Evolutionary conservation across 2,329 filamentous ascomycete genomes (phyloP).

Genomic region (Sporothrix globosa): DNA sequence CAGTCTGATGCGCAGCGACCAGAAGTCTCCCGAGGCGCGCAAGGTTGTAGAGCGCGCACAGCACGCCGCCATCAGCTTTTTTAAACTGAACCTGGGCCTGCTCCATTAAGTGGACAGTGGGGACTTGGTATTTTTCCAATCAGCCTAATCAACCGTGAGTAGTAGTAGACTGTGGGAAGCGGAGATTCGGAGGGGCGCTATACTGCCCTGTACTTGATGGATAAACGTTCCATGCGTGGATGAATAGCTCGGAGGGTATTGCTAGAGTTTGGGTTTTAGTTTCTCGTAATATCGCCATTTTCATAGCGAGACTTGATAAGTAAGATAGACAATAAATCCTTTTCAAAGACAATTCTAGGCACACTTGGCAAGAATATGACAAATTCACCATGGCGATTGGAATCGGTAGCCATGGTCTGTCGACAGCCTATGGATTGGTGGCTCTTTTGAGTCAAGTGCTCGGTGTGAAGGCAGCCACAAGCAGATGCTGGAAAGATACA

Average conservation of each 20-base stretch:
- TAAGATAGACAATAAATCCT: neutral
- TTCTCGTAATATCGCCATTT: neutral
- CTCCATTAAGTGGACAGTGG: neutral
- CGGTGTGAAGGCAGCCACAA: neutral
- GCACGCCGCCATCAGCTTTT: constrained; percentile 53
- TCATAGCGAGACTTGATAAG: neutral
- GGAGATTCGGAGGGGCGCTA: neutral
- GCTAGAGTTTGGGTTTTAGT: neutral
- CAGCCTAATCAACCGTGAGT: neutral
- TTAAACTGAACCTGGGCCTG: constrained; percentile 41
- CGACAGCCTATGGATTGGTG: neutral
- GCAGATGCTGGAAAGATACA: constrained; percentile 58
- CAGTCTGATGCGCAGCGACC: constrained; percentile 50
- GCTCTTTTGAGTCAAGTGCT: neutral
- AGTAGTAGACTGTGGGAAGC: neutral
- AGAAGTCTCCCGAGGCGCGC: constrained; percentile 46
- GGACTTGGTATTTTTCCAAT: neutral
- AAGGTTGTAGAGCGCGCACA: constrained; percentile 53
- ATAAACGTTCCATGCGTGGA: neutral
- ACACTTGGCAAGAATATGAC: neutral
- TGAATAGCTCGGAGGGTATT: neutral
- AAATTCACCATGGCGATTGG: neutral
- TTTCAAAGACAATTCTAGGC: neutral
- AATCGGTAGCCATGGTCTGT: neutral
- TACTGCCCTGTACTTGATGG: neutral